Evolutionary conservation across 805 yeast genomes (phyloP).

Genomic region (Cyberlindnera bimundalis): DNA sequence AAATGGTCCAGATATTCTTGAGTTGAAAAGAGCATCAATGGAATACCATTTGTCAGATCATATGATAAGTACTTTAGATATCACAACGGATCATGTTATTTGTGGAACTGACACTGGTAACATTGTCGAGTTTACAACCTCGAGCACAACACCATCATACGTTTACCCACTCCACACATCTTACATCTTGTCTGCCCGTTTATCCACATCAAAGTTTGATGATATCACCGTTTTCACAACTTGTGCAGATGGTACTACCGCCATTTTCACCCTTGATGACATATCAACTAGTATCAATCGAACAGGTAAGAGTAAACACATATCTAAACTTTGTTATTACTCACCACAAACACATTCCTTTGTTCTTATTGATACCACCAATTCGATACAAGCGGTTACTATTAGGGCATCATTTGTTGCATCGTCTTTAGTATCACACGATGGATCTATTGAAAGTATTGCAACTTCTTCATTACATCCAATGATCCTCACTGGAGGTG

Average conservation of each 20-base stretch:
- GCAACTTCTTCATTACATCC: conserved; percentile 46
- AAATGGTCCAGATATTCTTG: conserved; percentile 14
- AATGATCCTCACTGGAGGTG: conserved; percentile 41
- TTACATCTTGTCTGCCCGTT: conserved; percentile 33
- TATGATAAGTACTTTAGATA: conserved; percentile 46
- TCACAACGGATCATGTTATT: conserved; percentile 40
- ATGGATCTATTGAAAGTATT: conserved; percentile 37
- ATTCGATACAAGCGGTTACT: conserved; percentile 34
- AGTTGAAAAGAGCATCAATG: conserved; percentile 26
- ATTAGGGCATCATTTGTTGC: conserved; percentile 34
- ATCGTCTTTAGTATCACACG: conserved; percentile 36
- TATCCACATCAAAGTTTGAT: conserved; percentile 35
- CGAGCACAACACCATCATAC: conserved; percentile 33
- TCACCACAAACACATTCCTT: conserved; percentile 35
- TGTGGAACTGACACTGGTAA: conserved; percentile 60
- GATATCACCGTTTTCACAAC: conserved; percentile 32
- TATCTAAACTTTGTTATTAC: conserved; percentile 29
- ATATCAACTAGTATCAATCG: conserved; percentile 27
- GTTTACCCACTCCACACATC: conserved; percentile 37
- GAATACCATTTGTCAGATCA: conserved; percentile 27
- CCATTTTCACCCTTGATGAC: conserved; percentile 35
- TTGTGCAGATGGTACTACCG: conserved; percentile 41
- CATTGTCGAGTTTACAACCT: conserved; percentile 48
- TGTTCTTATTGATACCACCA: conserved; percentile 40
- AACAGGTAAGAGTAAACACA: conserved; percentile 32